These are phyloP conservation scores for Annulohypoxylon moriforme DNA, from an alignment of 495 filamentous ascomycete genomes.

Conservation along the genomic window DNA sequence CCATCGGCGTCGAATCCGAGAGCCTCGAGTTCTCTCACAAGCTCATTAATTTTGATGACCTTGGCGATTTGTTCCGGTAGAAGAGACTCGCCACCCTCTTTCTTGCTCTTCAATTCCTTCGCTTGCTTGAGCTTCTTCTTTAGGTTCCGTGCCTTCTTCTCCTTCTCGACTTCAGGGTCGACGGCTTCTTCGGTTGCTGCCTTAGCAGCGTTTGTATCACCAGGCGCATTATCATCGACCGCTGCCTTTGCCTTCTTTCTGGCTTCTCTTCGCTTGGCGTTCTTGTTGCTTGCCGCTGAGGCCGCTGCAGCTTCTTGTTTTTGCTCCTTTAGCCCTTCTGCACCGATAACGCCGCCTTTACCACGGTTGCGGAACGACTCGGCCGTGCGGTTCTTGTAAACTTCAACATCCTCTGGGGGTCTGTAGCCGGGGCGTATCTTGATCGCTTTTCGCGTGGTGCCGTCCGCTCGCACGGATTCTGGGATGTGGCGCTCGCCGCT, in stretches of 20 bases:
- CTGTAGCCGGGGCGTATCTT: slow-evolving; percentile 92
- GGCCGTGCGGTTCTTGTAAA: slow-evolving; percentile 93
- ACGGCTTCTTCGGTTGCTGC: slow-evolving; percentile 54
- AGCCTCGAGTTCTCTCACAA: slow-evolving; percentile 86
- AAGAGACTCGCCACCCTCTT: slow-evolving; percentile 82
- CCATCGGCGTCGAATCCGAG: slow-evolving; percentile 81
- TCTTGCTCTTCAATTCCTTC: slow-evolving; percentile 88
- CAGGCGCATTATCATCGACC: slow-evolving; percentile 51
- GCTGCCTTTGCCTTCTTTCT: slow-evolving; percentile 83
- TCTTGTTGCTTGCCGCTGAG: slow-evolving; percentile 79
- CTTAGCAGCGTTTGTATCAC: slow-evolving; percentile 46
- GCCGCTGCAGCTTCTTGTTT: slow-evolving; percentile 54
- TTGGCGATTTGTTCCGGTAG: slow-evolving; percentile 97
- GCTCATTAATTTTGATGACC: slow-evolving; percentile 94
- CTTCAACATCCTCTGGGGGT: slow-evolving; percentile 94
- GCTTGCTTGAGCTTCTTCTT: slow-evolving; percentile 97
- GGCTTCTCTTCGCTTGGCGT: slow-evolving; percentile 91
- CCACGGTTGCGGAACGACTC: slow-evolving; percentile 86
- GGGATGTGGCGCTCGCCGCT: slow-evolving; percentile 90
- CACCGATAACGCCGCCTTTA: slow-evolving; percentile 79
- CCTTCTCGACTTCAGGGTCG: slow-evolving; percentile 80
- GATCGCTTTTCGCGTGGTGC: slow-evolving; percentile 89
- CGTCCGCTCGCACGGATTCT: slow-evolving; percentile 85
- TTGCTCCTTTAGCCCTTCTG: slow-evolving; percentile 70
- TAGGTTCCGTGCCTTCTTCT: slow-evolving; percentile 93